These are phyloP conservation scores for Globisporangium solare DNA, from an alignment of 352 stramenopile genomes.

Conservation along the genomic window DNA sequence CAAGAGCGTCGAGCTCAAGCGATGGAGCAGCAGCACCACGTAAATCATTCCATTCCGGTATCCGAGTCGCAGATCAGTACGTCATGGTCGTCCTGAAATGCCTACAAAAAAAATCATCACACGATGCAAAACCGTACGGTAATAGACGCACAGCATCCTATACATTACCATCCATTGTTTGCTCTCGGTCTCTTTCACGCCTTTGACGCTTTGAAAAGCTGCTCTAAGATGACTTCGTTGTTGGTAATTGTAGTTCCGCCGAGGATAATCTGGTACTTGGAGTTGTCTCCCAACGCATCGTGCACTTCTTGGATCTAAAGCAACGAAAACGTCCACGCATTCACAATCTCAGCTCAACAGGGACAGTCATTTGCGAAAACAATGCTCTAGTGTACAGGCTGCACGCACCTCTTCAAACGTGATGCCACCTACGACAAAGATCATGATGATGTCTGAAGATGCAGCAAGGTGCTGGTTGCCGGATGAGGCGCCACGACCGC, in stretches of 20 bases:
- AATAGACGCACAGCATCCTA: background rate
- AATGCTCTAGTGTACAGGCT: background rate
- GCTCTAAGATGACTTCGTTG: constrained; percentile 51
- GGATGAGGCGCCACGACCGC: constrained; percentile 4
- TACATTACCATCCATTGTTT: constrained; percentile 1
- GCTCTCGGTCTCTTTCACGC: constrained; percentile 4
- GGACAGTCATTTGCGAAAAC: background rate
- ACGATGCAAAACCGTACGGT: background rate
- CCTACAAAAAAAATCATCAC: too few relatives aligned
- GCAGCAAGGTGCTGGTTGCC: constrained; percentile 28
- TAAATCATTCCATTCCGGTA: background rate
- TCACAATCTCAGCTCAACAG: too few relatives aligned
- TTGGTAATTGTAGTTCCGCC: constrained; percentile 75
- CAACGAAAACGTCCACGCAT: background rate
- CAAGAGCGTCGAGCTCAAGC: constrained; percentile 14
- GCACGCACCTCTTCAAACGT: constrained; percentile 63
- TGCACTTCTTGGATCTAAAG: constrained; percentile 61
- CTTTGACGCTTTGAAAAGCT: constrained; percentile 33
- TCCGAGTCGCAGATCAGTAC: background rate
- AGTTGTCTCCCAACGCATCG: constrained; percentile 42
- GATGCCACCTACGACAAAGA: constrained; percentile 78
- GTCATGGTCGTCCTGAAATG: background rate
- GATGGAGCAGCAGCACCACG: constrained; percentile 2
- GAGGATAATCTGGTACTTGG: constrained; percentile 56
- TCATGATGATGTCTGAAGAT: constrained; percentile 34